Base-by-base conservation (phyloP, 140 eudicot species). In the Stevia rebaudiana region DNA sequence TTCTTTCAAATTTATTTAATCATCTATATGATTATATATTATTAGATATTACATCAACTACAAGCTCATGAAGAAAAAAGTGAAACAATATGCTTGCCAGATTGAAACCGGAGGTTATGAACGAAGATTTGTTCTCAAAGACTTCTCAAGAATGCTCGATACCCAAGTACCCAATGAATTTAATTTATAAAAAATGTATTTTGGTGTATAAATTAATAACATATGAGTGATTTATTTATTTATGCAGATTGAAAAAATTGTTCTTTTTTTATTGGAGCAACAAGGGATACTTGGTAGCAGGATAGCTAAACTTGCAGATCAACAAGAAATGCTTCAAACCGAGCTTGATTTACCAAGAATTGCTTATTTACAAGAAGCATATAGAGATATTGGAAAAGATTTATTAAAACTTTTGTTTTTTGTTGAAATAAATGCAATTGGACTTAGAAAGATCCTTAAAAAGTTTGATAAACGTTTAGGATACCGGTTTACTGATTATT, bases 81-180 rank as follows among this genome's bases (percentile, higher is more conserved):
- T 90, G 21, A 90, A 84, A 82, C 94, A 82, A 53, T 90, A 90
- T 78, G 71, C 86, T 70, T 77, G 61, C 73, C 95, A 84, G 62
- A 74, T 82, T 51, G 77, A 84, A 79, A 68, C 73, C 36, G 91
- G 83, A 76, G 78, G 80, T 39, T 68, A 78, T 50, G 95, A 90
- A 33, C 86, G 79, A 8, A 76, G 86, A 57, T 78, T 78, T 59
- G 95, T 90, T 71, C 91, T 84, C 79, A 90, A 90, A 83, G 97
- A 90, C 68, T 90, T 90, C 70, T 90, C 97, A 51, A 81, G 86
- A 75, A 90, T 87, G 95, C 86, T 90, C 71, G 95, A 90, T 75
- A 69, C 44, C 73, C 97, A 90, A 90, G 97, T 90, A 65, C 30
- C 0, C 19, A 3, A 35, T 49, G 17, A 60, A 12, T 42, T 39